Conservation (phyloP, 495 filamentous ascomycete species). For the Penicillium riverlandense region DNA sequence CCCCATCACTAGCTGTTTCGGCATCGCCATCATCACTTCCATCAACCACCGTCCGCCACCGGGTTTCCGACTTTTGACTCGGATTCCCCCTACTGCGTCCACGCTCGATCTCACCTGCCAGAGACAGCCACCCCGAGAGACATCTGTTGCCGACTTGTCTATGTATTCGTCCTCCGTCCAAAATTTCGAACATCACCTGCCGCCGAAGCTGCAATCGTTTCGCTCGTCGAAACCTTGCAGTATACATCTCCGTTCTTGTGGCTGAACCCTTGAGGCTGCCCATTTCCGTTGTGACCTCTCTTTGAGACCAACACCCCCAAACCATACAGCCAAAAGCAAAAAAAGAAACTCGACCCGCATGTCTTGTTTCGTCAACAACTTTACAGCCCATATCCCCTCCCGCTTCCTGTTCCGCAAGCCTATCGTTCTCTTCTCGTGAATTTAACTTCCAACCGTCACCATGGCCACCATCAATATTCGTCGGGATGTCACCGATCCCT, state of each 20-base stretch:
- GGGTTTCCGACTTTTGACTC: constrained; percentile 24
- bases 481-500: constrained; percentile 95
- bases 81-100: constrained; percentile 27
- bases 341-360: constrained; percentile 47
- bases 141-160: constrained; percentile 47
- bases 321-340: constrained; percentile 43
- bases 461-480: constrained; percentile 97
- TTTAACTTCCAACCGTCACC: constrained; percentile 40
- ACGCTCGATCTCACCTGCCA: constrained; percentile 29
- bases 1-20: constrained; percentile 3
- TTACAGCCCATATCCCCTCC: constrained; percentile 33
- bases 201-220: constrained; percentile 90
- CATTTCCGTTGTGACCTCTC: constrained; percentile 18
- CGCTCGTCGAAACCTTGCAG: constrained; percentile 85
- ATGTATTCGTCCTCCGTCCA: constrained; percentile 78
- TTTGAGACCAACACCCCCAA: constrained; percentile 31
- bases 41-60: constrained; percentile 4
- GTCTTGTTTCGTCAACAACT: constrained; percentile 43
- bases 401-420: constrained; percentile 24
- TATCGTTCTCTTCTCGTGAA: constrained; percentile 15
- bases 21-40: constrained; percentile 23
- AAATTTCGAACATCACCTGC: constrained; percentile 74
- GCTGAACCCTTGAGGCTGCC: constrained; percentile 50
- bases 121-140: constrained; percentile 29
- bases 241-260: constrained; percentile 75